A percentile compares a stretch with the other conserved stretches of the same genome.
phyloP scores from a whole-genome alignment of 2,329 filamentous ascomycete species.

The Epicoccum nigrum region DNA sequence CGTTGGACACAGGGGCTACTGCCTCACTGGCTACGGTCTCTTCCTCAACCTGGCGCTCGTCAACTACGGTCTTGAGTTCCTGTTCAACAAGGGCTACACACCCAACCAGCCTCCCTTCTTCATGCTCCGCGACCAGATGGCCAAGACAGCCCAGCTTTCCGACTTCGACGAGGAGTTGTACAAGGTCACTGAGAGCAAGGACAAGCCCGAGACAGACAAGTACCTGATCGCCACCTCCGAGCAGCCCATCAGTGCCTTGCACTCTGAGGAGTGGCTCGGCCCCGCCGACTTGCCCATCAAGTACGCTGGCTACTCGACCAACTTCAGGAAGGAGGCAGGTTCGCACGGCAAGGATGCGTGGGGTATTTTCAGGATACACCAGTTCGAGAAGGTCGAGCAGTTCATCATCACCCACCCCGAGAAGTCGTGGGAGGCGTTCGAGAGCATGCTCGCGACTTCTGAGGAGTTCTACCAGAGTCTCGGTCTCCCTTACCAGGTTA shows the following conservation, averaged over 20 bases:
- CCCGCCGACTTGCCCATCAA: slow-evolving; percentile 87
- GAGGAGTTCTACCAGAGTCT: slow-evolving; percentile 96
- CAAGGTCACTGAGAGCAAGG: slow-evolving; percentile 86
- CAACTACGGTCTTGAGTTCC: slow-evolving; percentile 93
- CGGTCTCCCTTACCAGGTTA: slow-evolving; percentile 86
- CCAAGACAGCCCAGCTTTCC: slow-evolving; percentile 94
- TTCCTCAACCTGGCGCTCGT: slow-evolving; percentile 91
- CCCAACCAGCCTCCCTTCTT: slow-evolving; percentile 67
- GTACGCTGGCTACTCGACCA: slow-evolving; percentile 87
- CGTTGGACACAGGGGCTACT: slow-evolving; percentile 93
- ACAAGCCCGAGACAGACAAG: slow-evolving; percentile 83
- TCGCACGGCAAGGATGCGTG: slow-evolving; percentile 91
- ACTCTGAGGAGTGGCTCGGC: slow-evolving; percentile 91
- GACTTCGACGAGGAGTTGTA: slow-evolving; percentile 98
- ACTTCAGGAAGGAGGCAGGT: slow-evolving; percentile 94
- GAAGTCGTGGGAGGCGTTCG: slow-evolving; percentile 85
- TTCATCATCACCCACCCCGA: slow-evolving; percentile 73
- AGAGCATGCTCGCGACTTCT: slow-evolving; percentile 87
- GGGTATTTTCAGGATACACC: slow-evolving; percentile 97
- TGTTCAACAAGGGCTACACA: slow-evolving; percentile 79
- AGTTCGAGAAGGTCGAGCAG: slow-evolving; percentile 75
- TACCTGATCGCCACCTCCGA: slow-evolving; percentile 79
- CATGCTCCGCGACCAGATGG: slow-evolving; percentile 95
- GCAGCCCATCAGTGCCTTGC: slow-evolving; percentile 91
- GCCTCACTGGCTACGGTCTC: slow-evolving; percentile 85